Conservation (phyloP, 176 grass and related monocot species). For the Phoenix dactylifera region DNA sequence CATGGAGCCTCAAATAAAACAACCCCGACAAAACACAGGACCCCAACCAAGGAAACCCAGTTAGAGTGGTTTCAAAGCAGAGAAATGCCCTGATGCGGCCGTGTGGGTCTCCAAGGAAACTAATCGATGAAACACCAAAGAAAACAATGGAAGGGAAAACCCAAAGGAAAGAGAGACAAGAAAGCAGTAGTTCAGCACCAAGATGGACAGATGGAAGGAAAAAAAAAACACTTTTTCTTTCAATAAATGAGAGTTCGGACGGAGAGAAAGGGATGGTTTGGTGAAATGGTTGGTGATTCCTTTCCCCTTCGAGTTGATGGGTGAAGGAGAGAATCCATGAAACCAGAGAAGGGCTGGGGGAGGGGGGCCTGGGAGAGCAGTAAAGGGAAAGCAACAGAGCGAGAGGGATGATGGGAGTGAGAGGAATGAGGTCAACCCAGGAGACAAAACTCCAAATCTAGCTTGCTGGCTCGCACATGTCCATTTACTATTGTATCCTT, state of each 20-base stretch:
- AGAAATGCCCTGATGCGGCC: neutral
- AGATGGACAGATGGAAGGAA: neutral
- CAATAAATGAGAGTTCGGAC: neutral
- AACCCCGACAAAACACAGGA: constrained; percentile 7
- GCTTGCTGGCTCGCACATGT: neutral
- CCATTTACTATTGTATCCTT: neutral
- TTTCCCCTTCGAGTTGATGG: constrained; percentile 1
- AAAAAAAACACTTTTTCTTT: neutral
- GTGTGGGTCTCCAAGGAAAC: neutral
- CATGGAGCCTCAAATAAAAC: neutral
- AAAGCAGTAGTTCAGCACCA: too few species aligned
- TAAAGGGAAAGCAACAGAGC: too few species aligned
- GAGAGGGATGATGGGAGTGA: neutral
- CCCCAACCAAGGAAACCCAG: constrained; percentile 26
- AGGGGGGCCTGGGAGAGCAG: neutral
- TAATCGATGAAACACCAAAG: neutral
- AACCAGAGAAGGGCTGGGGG: neutral
- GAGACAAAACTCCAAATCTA: constrained; percentile 16
- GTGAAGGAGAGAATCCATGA: constrained; percentile 6
- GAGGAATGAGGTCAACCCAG: constrained; percentile 13
- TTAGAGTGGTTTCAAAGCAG: constrained; percentile 28
- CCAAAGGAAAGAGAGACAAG: neutral
- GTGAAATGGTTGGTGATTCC: neutral
- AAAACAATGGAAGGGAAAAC: constrained; percentile 3
- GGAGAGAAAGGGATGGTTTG: constrained; percentile 1